Evolutionary conservation across 176 grass and related monocot species (phyloP), one percentile per base, ranked within the genome.

Genomic region (Raddia distichophylla): DNA sequence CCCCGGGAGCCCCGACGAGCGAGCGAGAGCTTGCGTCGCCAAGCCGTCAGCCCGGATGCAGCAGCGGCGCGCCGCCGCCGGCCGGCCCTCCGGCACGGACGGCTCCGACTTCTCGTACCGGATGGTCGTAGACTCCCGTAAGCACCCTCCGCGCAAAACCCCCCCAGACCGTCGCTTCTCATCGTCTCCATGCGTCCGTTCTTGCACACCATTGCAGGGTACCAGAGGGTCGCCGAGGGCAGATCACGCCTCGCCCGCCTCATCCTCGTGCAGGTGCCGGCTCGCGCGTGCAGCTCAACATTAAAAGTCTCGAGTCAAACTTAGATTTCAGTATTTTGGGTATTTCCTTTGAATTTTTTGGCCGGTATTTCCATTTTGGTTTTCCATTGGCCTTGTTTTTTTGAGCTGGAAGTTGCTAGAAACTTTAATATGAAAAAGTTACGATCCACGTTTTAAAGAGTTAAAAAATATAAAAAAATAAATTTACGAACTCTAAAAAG

Each of bases 61-160:
- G 64, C 86, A 89, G 83, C 87, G 91, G 42, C 89, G 53, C 15
- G 73, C 0, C 35, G 57, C 74, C 58, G 69, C 80, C 20, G 58
- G 88, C 51, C 84, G 89, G 35, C 96, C 93, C 1, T 90, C 87
- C 10, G 91, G 96, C 66, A 99, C 91, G 10, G 93, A 99, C 20
- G 96, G 93, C 66, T 99, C 87, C 12, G 90, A 99, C 87, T 95
- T 88, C 76, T 95, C 96, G 20, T 99, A 91, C 87, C 91, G 93
- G 64, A 99, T 95, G 96, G 86, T 99, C 72, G 93, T 99, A n/a
- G 93, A 95, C 57, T 95, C 96, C 58, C 86, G 93, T 99, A 90
- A 82, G 87, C 73, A 46, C 16, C 79, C 27, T 16, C 46, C 9
- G 53, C 61, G 14, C 43, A 32, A 50, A 73, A 27, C 27, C 45